Evolutionary conservation across 192 early-diverging fungal genomes (phyloP), one percentile per base, ranked within the genome.

Genomic region (Umbelopsis sp.): DNA sequence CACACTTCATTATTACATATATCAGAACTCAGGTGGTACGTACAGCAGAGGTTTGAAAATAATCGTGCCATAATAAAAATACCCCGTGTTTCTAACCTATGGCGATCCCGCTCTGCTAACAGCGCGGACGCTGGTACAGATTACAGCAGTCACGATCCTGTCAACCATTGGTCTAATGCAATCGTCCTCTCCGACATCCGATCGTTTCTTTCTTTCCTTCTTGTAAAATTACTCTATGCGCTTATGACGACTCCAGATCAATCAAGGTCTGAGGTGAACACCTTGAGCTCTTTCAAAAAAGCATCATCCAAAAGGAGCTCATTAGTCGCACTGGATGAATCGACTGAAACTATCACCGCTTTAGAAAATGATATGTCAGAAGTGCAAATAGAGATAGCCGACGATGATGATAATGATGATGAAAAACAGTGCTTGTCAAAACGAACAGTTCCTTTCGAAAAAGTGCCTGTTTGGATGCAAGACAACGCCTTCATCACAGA

Each of bases 401-500:
- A 12, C 27, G 55, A 61, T 11, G 55, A 61, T 41, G 37, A 41
- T 41, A 30, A 61, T 11, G 55, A 61, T 41, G 37, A 41, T 41
- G 37, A 41, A 41, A 41, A 41, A 1, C 27, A 61, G 18, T 4
- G 16, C 15, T 18, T 25, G 7, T 30, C 21, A 18, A 25, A 33
- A 13, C 55, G 55, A 11, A 61, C 55, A 4, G 55, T 61, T 33
- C 13, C 55, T 0, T 61, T 61, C 15, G 55, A 61, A 61, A 61
- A 93, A 55, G 75, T 91, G 49, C 92, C 92, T 15, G 61, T 69
- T 18, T 93, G 92, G 92, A 87, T 93, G 86, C 81, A 82, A 15
- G 94, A 96, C 82, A 96, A 95, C 74, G 76, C 85, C 1, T 92
- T 76, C 65, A 95, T 98, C 73, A 82, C 79, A n/a, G 80, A 80